Conservation (phyloP, 345 rosid species). For the Salix viminalis region DNA sequence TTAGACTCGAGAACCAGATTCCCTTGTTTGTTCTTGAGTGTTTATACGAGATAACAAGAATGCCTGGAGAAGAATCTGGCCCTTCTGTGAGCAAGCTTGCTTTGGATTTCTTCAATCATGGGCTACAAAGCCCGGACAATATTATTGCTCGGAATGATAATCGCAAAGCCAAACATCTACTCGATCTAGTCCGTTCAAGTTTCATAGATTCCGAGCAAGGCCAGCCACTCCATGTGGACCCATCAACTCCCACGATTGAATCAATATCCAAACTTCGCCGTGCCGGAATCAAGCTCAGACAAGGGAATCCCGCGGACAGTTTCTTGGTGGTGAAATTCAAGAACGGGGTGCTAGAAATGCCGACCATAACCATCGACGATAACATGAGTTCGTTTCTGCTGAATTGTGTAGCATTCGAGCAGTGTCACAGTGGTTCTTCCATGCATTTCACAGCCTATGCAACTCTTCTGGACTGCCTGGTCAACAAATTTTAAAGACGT, state of each 20-base stretch:
- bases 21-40: constrained; percentile 64
- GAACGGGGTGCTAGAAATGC: constrained; percentile 63
- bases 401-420: constrained; percentile 79
- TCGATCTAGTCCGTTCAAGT: constrained; percentile 60
- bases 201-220: constrained; percentile 32
- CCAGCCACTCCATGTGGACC: not conserved
- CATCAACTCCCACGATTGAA: constrained; percentile 45
- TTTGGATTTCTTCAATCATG: constrained; percentile 57
- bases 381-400: constrained; percentile 58
- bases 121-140: constrained; percentile 34
- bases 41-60: constrained; percentile 43
- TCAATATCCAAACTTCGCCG: constrained; percentile 64
- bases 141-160: constrained; percentile 26
- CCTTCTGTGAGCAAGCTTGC: constrained; percentile 42
- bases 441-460: constrained; percentile 72
- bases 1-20: constrained; percentile 55
- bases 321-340: constrained; percentile 58
- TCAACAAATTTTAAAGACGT: constrained; percentile 59
- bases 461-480: constrained; percentile 57
- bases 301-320: constrained; percentile 29
- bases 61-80: constrained; percentile 24
- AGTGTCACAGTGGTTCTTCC: constrained; percentile 52
- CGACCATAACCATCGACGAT: constrained; percentile 62
- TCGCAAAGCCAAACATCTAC: constrained; percentile 50
- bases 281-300: constrained; percentile 48